Evolutionary conservation across 345 rosid genomes (phyloP).

Genomic region (Salix arbutifolia): DNA sequence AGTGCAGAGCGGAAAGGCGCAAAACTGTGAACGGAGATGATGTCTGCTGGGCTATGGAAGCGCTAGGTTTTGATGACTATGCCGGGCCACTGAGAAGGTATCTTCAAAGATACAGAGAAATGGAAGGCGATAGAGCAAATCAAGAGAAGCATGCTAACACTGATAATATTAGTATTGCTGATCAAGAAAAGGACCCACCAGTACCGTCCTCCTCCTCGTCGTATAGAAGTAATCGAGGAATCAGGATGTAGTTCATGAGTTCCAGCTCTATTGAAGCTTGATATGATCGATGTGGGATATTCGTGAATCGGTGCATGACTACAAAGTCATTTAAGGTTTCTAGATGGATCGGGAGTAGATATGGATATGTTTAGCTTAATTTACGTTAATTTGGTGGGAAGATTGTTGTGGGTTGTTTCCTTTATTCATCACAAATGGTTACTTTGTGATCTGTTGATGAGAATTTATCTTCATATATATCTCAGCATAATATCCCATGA

Average conservation of each 20-base stretch:
- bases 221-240: neutral
- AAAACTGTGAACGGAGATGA: constrained; percentile 19
- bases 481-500: neutral
- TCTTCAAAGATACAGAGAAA: constrained; percentile 12
- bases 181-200: neutral
- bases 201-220: neutral
- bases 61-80: constrained; percentile 21
- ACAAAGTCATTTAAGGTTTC: neutral
- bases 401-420: neutral
- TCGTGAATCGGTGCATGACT: neutral
- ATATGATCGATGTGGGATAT: neutral
- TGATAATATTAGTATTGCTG: neutral
- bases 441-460: neutral
- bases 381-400: no score
- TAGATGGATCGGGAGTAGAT: neutral
- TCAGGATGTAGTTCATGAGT: neutral
- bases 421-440: neutral
- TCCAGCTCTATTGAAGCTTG: neutral
- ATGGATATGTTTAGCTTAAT: neutral
- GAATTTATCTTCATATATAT: neutral
- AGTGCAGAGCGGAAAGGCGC: constrained; percentile 12
- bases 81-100: constrained; percentile 3
- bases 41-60: constrained; percentile 18
- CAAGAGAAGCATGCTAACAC: neutral
- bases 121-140: constrained; percentile 8